Evolutionary conservation across 257 asterid species (phyloP).

Genomic region (Capsicum pubescens): DNA sequence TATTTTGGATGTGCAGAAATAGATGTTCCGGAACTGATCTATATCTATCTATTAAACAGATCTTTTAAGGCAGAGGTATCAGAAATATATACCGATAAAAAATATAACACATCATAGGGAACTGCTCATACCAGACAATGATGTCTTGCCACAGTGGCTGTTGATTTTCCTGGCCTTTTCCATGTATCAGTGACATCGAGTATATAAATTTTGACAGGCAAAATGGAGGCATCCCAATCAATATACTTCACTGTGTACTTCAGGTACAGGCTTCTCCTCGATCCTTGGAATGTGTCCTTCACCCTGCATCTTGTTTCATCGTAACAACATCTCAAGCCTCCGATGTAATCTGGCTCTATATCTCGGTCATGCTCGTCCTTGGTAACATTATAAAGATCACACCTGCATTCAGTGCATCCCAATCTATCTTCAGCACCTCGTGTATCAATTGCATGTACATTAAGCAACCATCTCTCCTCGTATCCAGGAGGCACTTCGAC

Average conservation of each 20-base stretch:
- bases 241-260: slow-evolving; percentile 51
- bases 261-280: slow-evolving; percentile 33
- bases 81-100: not conserved
- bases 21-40: not conserved
- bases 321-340: slow-evolving; percentile 49
- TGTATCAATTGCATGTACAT: slow-evolving; percentile 50
- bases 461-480: slow-evolving; percentile 46
- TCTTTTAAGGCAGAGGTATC: not conserved
- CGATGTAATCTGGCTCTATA: slow-evolving; percentile 35
- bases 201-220: slow-evolving; percentile 51
- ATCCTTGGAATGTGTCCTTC: slow-evolving; percentile 31
- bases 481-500: slow-evolving; percentile 36
- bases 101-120: not conserved
- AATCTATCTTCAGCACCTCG: slow-evolving; percentile 42
- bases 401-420: slow-evolving; percentile 50
- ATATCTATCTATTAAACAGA: not conserved
- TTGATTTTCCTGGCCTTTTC: slow-evolving; percentile 37
- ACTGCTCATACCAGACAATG: slow-evolving; percentile 41
- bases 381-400: slow-evolving; percentile 47
- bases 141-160: slow-evolving; percentile 34
- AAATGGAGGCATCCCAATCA: slow-evolving; percentile 47
- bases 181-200: slow-evolving; percentile 54
- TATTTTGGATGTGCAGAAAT: not conserved
- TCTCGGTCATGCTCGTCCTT: slow-evolving; percentile 31
- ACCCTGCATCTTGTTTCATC: slow-evolving; percentile 41